Evolutionary conservation across 2,329 filamentous ascomycete species (phyloP).

Genomic region (Calonectria hongkongensis): DNA sequence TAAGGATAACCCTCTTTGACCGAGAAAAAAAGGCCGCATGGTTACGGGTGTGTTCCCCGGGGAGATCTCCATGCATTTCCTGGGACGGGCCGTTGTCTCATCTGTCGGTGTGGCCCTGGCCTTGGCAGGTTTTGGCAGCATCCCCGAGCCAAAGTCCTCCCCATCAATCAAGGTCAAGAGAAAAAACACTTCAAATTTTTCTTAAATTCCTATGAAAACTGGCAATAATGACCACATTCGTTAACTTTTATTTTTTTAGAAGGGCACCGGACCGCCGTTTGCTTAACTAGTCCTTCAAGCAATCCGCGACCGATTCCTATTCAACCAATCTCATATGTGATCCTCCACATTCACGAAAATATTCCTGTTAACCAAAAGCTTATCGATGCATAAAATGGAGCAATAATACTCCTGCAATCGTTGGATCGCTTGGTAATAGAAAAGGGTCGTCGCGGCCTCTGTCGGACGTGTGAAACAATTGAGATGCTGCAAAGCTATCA

Average conservation of each 20-base stretch:
- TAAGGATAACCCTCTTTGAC: neutral
- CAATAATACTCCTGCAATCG: neutral
- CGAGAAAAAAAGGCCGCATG: neutral
- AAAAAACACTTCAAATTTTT: neutral
- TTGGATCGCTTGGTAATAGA: neutral
- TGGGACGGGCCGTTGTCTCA: neutral
- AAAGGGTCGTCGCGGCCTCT: neutral
- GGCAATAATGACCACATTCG: neutral
- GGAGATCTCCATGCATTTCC: constrained; percentile 12
- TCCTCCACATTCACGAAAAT: too few species aligned
- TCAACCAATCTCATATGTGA: too few species aligned
- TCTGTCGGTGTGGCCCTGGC: neutral
- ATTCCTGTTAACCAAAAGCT: neutral
- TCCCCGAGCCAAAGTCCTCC: neutral
- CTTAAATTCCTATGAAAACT: neutral
- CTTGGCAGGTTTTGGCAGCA: neutral
- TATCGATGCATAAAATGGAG: neutral
- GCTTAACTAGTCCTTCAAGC: too few species aligned
- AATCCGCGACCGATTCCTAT: too few species aligned
- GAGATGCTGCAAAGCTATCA: neutral
- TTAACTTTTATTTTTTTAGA: neutral
- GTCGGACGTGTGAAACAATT: neutral
- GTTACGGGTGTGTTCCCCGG: constrained; percentile 10
- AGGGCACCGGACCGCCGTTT: neutral
- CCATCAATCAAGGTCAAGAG: neutral